These are phyloP conservation scores for Xylariaceae sp. DNA, from an alignment of 2,329 filamentous ascomycete species.

Conservation along the genomic window DNA sequence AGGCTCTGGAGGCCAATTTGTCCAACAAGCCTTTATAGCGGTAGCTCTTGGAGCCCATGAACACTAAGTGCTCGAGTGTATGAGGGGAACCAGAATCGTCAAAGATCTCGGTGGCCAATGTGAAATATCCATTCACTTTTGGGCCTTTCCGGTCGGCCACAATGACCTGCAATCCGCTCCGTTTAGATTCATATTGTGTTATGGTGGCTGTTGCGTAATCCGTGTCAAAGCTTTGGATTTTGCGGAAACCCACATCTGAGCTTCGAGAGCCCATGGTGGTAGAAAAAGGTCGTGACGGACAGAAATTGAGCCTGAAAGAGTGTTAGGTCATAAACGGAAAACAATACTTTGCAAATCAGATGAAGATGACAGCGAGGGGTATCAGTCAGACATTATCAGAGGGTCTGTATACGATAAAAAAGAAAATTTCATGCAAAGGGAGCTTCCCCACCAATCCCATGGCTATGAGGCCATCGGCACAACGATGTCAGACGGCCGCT, in stretches of 20 bases:
- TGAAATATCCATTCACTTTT: constrained; percentile 94
- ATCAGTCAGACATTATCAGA: background rate
- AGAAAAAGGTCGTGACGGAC: constrained; percentile 19
- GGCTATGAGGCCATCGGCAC: constrained; percentile 12
- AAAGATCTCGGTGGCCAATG: constrained; percentile 92
- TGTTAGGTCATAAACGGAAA: constrained; percentile 1
- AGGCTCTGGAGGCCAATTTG: constrained; percentile 87
- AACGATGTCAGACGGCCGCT: constrained; percentile 20
- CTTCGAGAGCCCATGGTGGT: constrained; percentile 52
- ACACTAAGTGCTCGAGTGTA: constrained; percentile 77
- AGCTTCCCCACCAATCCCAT: constrained; percentile 10
- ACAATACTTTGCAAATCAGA: background rate
- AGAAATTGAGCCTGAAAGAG: constrained; percentile 5
- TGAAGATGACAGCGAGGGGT: background rate
- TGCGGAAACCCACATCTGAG: constrained; percentile 65
- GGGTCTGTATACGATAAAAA: background rate
- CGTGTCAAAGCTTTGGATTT: constrained; percentile 78
- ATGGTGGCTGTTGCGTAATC: constrained; percentile 87
- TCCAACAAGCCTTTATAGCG: constrained; percentile 93
- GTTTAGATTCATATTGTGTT: constrained; percentile 91
- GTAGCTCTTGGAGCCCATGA: constrained; percentile 91
- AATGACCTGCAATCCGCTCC: constrained; percentile 91
- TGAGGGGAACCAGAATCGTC: constrained; percentile 94
- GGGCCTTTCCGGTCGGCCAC: constrained; percentile 90
- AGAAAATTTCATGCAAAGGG: constrained; percentile 1